Percentiles rank a stretch among this genome's conserved stretches.
These are phyloP conservation scores for Nidularia sp. DNA, from an alignment of 768 basidiomycete species.

Conservation along the genomic window DNA sequence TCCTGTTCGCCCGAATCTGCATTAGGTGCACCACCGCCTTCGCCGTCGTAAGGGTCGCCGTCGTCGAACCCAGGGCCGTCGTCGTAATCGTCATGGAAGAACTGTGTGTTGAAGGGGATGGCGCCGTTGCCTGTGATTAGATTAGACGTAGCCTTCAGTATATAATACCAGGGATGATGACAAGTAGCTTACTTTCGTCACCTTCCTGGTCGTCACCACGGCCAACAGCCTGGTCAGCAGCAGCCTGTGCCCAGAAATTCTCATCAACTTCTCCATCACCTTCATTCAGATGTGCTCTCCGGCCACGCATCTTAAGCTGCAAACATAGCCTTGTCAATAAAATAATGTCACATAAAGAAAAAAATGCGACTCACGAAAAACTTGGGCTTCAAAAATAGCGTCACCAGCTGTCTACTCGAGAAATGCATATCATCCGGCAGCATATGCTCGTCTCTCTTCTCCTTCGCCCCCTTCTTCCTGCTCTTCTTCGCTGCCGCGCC, in stretches of 20 bases:
- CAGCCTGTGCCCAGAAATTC: slow-evolving; percentile 95
- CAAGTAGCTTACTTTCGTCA: slow-evolving; percentile 54
- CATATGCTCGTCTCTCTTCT: slow-evolving; percentile 70
- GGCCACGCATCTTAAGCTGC: slow-evolving; percentile 88
- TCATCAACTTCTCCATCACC: slow-evolving; percentile 87
- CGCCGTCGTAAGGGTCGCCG: slow-evolving; percentile 40
- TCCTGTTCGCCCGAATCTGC: slow-evolving; percentile 78
- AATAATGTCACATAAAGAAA: background rate
- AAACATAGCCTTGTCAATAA: slow-evolving; percentile 6
- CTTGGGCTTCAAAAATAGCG: slow-evolving; percentile 94
- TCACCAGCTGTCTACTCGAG: slow-evolving; percentile 82
- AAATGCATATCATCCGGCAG: slow-evolving; percentile 99
- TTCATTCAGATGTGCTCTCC: slow-evolving; percentile 50
- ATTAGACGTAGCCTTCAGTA: background rate
- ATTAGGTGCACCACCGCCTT: slow-evolving; percentile 28
- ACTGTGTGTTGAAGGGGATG: slow-evolving; percentile 90
- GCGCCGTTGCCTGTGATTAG: background rate
- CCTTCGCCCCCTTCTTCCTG: slow-evolving; percentile 54
- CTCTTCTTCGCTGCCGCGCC: slow-evolving; percentile 37
- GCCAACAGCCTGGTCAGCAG: slow-evolving; percentile 70
- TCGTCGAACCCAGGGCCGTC: slow-evolving; percentile 75
- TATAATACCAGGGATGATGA: background rate
- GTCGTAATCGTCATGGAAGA: slow-evolving; percentile 92
- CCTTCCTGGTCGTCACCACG: slow-evolving; percentile 40
- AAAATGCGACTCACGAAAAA: slow-evolving; percentile 65